phyloP scores from a whole-genome alignment of 192 early-diverging fungal genomes.

The Podila verticillata region DNA sequence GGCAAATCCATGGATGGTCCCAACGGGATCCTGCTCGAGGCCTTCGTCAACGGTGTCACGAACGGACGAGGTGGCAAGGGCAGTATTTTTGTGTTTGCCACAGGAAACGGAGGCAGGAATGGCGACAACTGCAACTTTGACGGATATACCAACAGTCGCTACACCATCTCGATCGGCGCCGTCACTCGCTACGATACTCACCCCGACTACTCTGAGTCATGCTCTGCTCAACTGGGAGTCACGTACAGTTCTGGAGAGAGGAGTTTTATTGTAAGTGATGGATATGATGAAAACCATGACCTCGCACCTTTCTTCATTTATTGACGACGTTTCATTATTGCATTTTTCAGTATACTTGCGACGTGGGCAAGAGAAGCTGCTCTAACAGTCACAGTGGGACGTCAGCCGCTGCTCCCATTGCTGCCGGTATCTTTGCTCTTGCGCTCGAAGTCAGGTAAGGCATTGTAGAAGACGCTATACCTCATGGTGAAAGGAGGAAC shows the following conservation, averaged over 20 bases:
- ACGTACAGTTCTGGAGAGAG: constrained; percentile 85
- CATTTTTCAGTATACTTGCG: constrained; percentile 69
- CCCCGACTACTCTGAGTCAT: constrained; percentile 88
- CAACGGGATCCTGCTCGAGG: constrained; percentile 78
- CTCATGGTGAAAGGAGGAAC: not conserved
- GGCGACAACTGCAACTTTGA: constrained; percentile 97
- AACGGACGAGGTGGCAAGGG: constrained; percentile 88
- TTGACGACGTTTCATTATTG: not conserved
- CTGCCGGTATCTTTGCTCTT: constrained; percentile 87
- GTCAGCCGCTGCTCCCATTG: constrained; percentile 92
- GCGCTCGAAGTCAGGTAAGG: constrained; percentile 63
- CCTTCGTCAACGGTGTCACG: constrained; percentile 86
- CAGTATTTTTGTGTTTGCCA: constrained; percentile 93
- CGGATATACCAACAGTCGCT: constrained; percentile 96
- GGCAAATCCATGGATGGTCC: constrained; percentile 89
- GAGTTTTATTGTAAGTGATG: constrained; percentile 75
- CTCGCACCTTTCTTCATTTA: not conserved
- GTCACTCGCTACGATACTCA: constrained; percentile 80
- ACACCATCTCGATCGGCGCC: constrained; percentile 93
- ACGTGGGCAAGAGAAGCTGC: constrained; percentile 77
- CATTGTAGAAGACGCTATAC: not conserved
- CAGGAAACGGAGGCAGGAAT: constrained; percentile 85
- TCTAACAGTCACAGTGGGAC: constrained; percentile 85
- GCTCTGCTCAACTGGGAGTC: constrained; percentile 88
- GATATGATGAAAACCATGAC: not conserved